Percentiles rank a stretch among this genome's conserved stretches.
These are phyloP conservation scores for Kuraishia piskuri DNA, from an alignment of 805 yeast genomes.

Conservation along the genomic window DNA sequence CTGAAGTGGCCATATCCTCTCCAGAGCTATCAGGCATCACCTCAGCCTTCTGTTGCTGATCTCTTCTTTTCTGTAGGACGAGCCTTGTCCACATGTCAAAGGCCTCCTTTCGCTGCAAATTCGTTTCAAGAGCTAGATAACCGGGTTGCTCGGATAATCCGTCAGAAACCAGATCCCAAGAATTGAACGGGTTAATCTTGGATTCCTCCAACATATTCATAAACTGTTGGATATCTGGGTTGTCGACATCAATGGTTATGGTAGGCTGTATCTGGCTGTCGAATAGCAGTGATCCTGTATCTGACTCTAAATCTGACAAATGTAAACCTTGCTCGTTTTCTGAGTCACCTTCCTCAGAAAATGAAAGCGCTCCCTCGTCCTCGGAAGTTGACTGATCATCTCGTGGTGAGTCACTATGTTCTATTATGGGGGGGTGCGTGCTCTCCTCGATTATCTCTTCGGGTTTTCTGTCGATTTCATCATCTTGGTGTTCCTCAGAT, in stretches of 20 bases:
- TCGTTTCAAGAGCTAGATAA: conserved; percentile 13
- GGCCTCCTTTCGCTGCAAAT: conserved; percentile 3
- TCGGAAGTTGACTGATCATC: background rate
- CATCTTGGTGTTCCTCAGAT: conserved; percentile 12
- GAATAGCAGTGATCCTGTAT: background rate
- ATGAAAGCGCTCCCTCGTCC: background rate
- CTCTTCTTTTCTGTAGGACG: background rate
- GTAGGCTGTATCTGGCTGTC: background rate
- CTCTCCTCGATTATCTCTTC: background rate
- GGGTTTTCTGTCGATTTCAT: background rate
- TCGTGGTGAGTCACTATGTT: background rate
- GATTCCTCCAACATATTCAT: conserved; percentile 7
- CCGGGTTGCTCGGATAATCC: conserved; percentile 13
- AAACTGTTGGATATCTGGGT: conserved; percentile 3
- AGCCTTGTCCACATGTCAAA: conserved; percentile 2
- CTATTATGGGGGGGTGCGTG: background rate
- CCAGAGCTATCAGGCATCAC: background rate
- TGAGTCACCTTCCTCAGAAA: background rate
- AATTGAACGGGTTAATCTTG: conserved; percentile 12
- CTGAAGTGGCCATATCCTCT: background rate
- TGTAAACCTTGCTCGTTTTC: background rate
- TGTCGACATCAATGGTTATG: background rate
- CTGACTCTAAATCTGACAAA: background rate
- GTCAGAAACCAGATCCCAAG: conserved; percentile 16
- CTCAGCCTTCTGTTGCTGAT: background rate